These are phyloP conservation scores for Tilletia horrida DNA, from an alignment of 1,284 basidiomycete species.

Conservation along the genomic window DNA sequence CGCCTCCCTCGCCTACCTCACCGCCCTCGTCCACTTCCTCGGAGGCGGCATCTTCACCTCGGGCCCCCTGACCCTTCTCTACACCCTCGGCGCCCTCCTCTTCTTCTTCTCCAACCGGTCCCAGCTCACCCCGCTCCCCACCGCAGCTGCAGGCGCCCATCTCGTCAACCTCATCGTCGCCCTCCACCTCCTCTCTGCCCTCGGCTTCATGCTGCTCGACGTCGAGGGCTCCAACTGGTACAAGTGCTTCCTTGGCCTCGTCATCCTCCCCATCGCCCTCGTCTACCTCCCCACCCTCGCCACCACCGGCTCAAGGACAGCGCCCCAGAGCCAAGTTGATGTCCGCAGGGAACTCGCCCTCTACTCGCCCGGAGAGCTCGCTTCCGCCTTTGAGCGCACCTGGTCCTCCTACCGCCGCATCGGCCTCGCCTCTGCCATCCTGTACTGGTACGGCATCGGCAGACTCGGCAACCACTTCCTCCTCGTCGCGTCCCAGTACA, in stretches of 20 bases:
- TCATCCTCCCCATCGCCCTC: constrained; percentile 20
- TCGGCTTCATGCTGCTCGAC: constrained; percentile 7
- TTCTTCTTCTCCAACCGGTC: constrained; percentile 6
- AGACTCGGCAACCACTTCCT: constrained; percentile 20
- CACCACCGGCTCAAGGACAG: neutral
- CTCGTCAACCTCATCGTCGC: constrained; percentile 8
- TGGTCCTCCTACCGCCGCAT: constrained; percentile 41
- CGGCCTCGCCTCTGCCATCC: constrained; percentile 29
- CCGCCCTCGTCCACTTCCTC: neutral
- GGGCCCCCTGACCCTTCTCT: neutral
- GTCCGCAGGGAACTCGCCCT: constrained; percentile 28
- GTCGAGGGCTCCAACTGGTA: neutral
- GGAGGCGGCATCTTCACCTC: constrained; percentile 1
- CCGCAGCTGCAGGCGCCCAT: neutral
- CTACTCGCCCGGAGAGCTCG: constrained; percentile 35
- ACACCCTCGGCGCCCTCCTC: constrained; percentile 6
- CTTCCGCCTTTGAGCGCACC: constrained; percentile 38
- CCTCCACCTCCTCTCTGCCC: neutral
- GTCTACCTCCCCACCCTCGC: constrained; percentile 25
- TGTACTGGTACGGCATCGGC: constrained; percentile 41
- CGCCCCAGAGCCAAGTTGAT: constrained; percentile 28
- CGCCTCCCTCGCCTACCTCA: neutral
- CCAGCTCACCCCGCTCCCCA: constrained; percentile 3
- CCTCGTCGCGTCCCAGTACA: neutral
- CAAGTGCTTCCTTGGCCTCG: constrained; percentile 20